Percentiles rank a stretch among this genome's conserved stretches.
These are phyloP conservation scores for Claviceps capensis DNA, from an alignment of 2,329 filamentous ascomycete species.

Conservation along the genomic window DNA sequence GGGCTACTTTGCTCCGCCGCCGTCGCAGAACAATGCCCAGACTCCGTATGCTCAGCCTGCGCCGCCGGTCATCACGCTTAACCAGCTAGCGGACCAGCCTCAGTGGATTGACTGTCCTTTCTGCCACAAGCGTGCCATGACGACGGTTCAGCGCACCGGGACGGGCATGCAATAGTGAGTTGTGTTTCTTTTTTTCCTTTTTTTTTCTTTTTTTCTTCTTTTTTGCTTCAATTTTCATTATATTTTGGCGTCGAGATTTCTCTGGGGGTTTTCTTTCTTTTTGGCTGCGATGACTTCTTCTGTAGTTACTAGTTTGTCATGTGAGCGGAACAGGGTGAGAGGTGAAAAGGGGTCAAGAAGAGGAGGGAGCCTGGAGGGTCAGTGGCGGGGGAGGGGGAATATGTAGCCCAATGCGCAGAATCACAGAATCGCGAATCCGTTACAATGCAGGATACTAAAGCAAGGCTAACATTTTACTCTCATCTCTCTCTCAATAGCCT, in stretches of 20 bases:
- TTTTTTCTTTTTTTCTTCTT: too few relatives aligned
- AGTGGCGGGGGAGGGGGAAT: too few relatives aligned
- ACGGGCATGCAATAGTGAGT: slow-evolving; percentile 15
- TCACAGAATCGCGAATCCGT: too few relatives aligned
- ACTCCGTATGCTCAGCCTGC: not conserved
- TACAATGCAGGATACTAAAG: not conserved
- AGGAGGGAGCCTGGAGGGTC: not conserved
- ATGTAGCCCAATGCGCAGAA: too few relatives aligned
- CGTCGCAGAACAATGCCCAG: not conserved
- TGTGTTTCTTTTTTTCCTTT: too few relatives aligned
- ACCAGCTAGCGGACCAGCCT: slow-evolving; percentile 12
- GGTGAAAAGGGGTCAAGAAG: not conserved
- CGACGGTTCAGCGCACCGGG: slow-evolving; percentile 12
- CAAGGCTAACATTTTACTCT: not conserved
- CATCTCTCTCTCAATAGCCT: slow-evolving; percentile 8
- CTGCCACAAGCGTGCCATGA: slow-evolving; percentile 14
- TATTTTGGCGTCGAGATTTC: too few relatives aligned
- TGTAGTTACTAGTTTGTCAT: too few relatives aligned
- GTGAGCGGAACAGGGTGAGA: too few relatives aligned
- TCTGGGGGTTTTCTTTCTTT: too few relatives aligned
- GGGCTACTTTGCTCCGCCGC: not conserved
- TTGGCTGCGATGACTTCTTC: too few relatives aligned
- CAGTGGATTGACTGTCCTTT: slow-evolving; percentile 19
- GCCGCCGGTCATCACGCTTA: slow-evolving; percentile 8
- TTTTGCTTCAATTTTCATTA: too few relatives aligned